These are phyloP conservation scores for Jamesozyma hellenica DNA, from an alignment of 805 yeast species.

Conservation along the genomic window DNA sequence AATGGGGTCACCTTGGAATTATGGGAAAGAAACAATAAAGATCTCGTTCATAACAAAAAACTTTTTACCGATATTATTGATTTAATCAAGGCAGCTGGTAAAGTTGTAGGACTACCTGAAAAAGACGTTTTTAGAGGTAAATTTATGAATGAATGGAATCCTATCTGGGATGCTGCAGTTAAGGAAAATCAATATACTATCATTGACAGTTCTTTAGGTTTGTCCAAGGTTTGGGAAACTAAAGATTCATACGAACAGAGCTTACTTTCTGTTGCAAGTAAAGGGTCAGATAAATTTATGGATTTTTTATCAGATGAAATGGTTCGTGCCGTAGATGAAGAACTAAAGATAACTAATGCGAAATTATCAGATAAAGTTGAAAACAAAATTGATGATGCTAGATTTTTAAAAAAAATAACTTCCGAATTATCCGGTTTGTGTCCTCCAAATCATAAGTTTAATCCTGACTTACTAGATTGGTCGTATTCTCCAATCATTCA, in stretches of 20 bases:
- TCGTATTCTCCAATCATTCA: constrained; percentile 85
- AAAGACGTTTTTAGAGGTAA: constrained; percentile 79
- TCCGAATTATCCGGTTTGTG: constrained; percentile 32
- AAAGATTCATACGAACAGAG: constrained; percentile 75
- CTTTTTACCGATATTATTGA: constrained; percentile 48
- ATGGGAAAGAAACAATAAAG: constrained; percentile 68
- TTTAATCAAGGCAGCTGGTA: constrained; percentile 36
- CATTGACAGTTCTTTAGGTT: constrained; percentile 44
- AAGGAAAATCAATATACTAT: constrained; percentile 32
- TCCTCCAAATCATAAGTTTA: constrained; percentile 52
- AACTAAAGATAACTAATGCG: constrained; percentile 59
- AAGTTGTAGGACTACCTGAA: constrained; percentile 53
- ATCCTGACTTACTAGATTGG: constrained; percentile 76
- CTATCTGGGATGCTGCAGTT: constrained; percentile 32
- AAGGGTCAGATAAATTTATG: constrained; percentile 70
- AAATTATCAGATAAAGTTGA: constrained; percentile 69
- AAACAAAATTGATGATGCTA: constrained; percentile 68
- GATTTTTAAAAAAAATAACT: constrained; percentile 49
- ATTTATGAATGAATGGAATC: constrained; percentile 72
- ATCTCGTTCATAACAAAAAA: constrained; percentile 60
- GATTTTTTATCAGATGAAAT: constrained; percentile 76
- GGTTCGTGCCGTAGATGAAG: constrained; percentile 82
- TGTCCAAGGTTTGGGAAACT: constrained; percentile 51
- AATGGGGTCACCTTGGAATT: constrained; percentile 43
- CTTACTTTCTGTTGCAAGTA: constrained; percentile 58